Base-by-base conservation (phyloP, 176 grass and related monocot species). In the Phoenix roebelenii region DNA sequence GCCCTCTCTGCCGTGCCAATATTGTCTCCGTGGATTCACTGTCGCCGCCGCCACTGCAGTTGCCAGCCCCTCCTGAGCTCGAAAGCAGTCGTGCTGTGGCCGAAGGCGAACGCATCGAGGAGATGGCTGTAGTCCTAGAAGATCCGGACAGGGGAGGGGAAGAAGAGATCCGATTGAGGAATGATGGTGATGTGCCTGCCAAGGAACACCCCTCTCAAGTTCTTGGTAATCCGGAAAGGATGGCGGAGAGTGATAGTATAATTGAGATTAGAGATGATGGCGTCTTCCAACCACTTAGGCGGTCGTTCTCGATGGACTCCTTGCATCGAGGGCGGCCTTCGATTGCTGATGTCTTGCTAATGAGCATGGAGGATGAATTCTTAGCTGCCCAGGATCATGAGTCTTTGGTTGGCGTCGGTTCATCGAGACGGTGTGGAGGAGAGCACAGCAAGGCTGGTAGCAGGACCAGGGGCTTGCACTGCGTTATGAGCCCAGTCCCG, bases 1-100 rank as follows among this genome's bases (percentile, higher is more conserved):
- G 57, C 24, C 57, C 57, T 29, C 57, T 59, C 22, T 59, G 57
- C 25, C 57, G 57, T 25, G 57, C 25, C 57, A 59, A 59, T 26
- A 59, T 59, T 7, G 25, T 26, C 7, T 16, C 22, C 15, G 57
- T 29, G 57, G 16, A 24, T 28, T 17, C 23, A 16, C 0, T 22
- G 23, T 16, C 23, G 15, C 5, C 57, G 23, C 14, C 23, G 6
- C 15, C 24, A 25, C 57, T 16, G 15, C 57, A n/a, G 23, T 59
- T 7, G 57, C 24, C 23, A 0, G 57, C 12, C 2, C 57, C 57
- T 59, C 57, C 10, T 25, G 23, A 29, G 4, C 16, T 14, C 4
- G 57, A 30, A 14, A 59, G 25, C 57, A 59, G 15, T 16, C 16
- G 5, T 26, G 15, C 23, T 1, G 15, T 16, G 0, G 24, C 5